Evolutionary conservation across 2,329 filamentous ascomycete species (phyloP).

Genomic region (Scedosporium minutisporum): DNA sequence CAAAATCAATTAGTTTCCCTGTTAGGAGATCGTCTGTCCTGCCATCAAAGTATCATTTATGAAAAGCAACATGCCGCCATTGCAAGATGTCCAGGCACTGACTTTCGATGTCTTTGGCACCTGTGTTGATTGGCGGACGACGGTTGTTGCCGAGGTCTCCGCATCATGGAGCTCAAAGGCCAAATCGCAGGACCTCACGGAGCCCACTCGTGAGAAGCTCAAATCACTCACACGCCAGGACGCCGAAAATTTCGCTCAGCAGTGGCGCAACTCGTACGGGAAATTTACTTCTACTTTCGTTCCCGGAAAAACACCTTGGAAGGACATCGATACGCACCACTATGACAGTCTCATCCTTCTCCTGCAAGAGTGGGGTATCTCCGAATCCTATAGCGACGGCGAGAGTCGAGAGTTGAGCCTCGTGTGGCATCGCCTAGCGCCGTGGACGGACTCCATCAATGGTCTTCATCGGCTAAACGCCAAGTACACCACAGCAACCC

Average conservation of each 20-base stretch:
- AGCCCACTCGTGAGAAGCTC: slow-evolving; percentile 35
- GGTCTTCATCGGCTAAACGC: slow-evolving; percentile 47
- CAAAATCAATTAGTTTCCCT: no score
- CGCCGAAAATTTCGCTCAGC: slow-evolving; percentile 56
- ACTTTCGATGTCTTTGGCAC: slow-evolving; percentile 75
- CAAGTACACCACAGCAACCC: slow-evolving; percentile 49
- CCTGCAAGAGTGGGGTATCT: slow-evolving; percentile 44
- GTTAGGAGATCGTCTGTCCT: no score
- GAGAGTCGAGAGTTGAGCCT: slow-evolving; percentile 56
- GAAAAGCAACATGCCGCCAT: background rate
- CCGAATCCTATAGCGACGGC: slow-evolving; percentile 49
- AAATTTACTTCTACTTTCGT: slow-evolving; percentile 48
- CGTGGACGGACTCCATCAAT: slow-evolving; percentile 54
- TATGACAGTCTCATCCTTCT: slow-evolving; percentile 50
- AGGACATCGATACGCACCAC: slow-evolving; percentile 65
- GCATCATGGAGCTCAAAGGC: slow-evolving; percentile 37
- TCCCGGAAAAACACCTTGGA: slow-evolving; percentile 41
- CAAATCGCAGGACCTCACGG: slow-evolving; percentile 37
- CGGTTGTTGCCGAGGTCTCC: slow-evolving; percentile 51
- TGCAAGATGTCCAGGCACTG: slow-evolving; percentile 42
- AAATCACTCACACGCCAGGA: slow-evolving; percentile 42
- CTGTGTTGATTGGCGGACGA: slow-evolving; percentile 66
- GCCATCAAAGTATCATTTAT: no score
- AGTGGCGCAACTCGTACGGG: slow-evolving; percentile 60
- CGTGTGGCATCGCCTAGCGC: slow-evolving; percentile 62